These are phyloP conservation scores for Ustilago tritici DNA, from an alignment of 1,284 basidiomycete genomes.

Conservation along the genomic window DNA sequence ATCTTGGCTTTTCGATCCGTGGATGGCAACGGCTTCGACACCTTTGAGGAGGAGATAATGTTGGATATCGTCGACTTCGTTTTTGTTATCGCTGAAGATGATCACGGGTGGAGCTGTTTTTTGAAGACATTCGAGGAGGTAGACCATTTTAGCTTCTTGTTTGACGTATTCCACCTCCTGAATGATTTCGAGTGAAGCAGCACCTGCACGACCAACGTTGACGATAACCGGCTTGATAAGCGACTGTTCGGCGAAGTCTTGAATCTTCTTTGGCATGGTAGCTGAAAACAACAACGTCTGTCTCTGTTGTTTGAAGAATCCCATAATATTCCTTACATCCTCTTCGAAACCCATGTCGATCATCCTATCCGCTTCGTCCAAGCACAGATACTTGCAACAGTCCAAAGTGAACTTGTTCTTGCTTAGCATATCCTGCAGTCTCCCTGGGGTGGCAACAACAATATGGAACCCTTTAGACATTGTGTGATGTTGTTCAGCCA, in stretches of 20 bases:
- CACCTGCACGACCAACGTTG: slow-evolving; percentile 97
- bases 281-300: slow-evolving; percentile 98
- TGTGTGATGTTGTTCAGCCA: slow-evolving; percentile 93
- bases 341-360: slow-evolving; percentile 99
- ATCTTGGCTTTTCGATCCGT: slow-evolving; percentile 97
- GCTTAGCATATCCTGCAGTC: slow-evolving; percentile 76
- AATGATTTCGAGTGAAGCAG: slow-evolving; percentile 94
- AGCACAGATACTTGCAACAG: slow-evolving; percentile 83
- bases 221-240: slow-evolving; percentile 92
- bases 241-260: slow-evolving; percentile 96
- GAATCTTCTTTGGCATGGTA: slow-evolving; percentile 98
- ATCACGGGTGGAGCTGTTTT: slow-evolving; percentile 99
- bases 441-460: slow-evolving; percentile 81
- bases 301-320: slow-evolving; percentile 94
- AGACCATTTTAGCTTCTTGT: slow-evolving; percentile 99
- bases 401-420: slow-evolving; percentile 91
- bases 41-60: slow-evolving; percentile 97
- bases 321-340: slow-evolving; percentile 98
- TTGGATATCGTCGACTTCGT: slow-evolving; percentile 99
- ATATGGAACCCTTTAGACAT: slow-evolving; percentile 92
- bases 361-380: slow-evolving; percentile 99
- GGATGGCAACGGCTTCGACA: slow-evolving; percentile 97
- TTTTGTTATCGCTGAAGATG: slow-evolving; percentile 98
- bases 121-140: slow-evolving; percentile 94
- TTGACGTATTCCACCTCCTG: slow-evolving; percentile 99